phyloP scores from a whole-genome alignment of 108 stramenopile species.

The Heterococcus sp. region DNA sequence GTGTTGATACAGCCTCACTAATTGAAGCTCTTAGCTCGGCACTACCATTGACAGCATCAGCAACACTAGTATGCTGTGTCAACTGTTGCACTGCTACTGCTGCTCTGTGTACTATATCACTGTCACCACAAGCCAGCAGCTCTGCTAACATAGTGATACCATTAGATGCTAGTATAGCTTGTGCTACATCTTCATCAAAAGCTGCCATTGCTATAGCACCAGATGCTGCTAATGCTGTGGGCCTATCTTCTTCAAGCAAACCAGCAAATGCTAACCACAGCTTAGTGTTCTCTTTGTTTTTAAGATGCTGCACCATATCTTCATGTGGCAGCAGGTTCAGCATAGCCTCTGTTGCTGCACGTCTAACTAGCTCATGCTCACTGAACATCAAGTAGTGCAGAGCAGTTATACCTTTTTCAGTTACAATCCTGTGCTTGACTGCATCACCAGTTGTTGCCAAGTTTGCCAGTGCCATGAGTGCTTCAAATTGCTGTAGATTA shows the following conservation, averaged over 20 bases:
- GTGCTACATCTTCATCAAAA: not conserved
- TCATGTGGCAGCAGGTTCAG: conserved; percentile 69
- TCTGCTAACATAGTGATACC: not conserved
- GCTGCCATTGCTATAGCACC: not conserved
- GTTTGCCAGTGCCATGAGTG: conserved; percentile 86
- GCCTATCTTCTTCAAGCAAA: not conserved
- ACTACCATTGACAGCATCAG: too few relatives aligned
- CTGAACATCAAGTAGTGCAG: conserved; percentile 87
- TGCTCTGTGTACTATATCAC: not conserved
- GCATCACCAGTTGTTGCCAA: conserved; percentile 77
- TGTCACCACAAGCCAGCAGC: not conserved
- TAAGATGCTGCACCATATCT: conserved; percentile 24
- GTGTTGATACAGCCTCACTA: too few relatives aligned
- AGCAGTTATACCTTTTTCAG: conserved; percentile 69
- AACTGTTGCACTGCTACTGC: not conserved
- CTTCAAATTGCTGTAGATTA: conserved; percentile 90
- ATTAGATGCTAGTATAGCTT: not conserved
- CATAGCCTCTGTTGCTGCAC: conserved; percentile 90
- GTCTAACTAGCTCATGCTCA: conserved; percentile 86
- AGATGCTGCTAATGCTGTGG: not conserved
- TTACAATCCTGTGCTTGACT: conserved; percentile 76
- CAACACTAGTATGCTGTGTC: too few relatives aligned
- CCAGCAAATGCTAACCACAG: conserved; percentile 29
- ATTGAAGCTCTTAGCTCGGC: too few relatives aligned
- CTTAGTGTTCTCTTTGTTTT: conserved; percentile 2